Conservation (phyloP, 768 basidiomycete genomes). For the Boletus pseudo-olivaceus region DNA sequence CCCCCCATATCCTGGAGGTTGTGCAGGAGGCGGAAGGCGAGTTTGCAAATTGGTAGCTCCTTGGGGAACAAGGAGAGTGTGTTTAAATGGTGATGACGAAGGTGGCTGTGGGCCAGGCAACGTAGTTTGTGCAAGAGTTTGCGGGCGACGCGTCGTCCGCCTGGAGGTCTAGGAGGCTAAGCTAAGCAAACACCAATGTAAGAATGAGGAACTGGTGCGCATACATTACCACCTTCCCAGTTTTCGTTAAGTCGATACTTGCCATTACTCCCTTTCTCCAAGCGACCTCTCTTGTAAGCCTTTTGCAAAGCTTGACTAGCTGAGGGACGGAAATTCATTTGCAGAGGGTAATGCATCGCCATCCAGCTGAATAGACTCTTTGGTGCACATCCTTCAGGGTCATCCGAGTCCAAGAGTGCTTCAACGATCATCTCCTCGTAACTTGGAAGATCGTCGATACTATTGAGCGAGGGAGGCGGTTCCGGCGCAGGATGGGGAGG, state of each 20-base stretch:
- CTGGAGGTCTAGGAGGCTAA: slow-evolving; percentile 54
- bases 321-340: slow-evolving; percentile 86
- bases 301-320: slow-evolving; percentile 89
- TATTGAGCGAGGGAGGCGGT: slow-evolving; percentile 19
- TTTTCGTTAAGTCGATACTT: slow-evolving; percentile 71
- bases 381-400: slow-evolving; percentile 77
- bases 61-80: slow-evolving; percentile 42
- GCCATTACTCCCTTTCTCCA: slow-evolving; percentile 70
- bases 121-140: slow-evolving; percentile 38
- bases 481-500: slow-evolving; percentile 32
- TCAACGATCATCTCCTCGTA: slow-evolving; percentile 93
- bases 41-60: slow-evolving; percentile 33
- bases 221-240: slow-evolving; percentile 81
- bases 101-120: slow-evolving; percentile 29
- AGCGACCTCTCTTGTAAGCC: slow-evolving; percentile 75
- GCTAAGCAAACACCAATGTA: slow-evolving; percentile 4
- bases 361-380: slow-evolving; percentile 84
- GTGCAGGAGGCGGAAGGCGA: slow-evolving; percentile 31
- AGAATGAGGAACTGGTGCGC: slow-evolving; percentile 25
- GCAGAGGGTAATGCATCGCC: slow-evolving; percentile 75
- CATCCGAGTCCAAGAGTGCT: slow-evolving; percentile 61
- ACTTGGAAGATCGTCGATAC: slow-evolving; percentile 64
- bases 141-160: slow-evolving; percentile 77
- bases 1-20: slow-evolving; percentile 34
- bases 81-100: slow-evolving; percentile 55